Evolutionary conservation across 495 filamentous ascomycete genomes (phyloP).

Genomic region (Astrocystis sublimbata): DNA sequence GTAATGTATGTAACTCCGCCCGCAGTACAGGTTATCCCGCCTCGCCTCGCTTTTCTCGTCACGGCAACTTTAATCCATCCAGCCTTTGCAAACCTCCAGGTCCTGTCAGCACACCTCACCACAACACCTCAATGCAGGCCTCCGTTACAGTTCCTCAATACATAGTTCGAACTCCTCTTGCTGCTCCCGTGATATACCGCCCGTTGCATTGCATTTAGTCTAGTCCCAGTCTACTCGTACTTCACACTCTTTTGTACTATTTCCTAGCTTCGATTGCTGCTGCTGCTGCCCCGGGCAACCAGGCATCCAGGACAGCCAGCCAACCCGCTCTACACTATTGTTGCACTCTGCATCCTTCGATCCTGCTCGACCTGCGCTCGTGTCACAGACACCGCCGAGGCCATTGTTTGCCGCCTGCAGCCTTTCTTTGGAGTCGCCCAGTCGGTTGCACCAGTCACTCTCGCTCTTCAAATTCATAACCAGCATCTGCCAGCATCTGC

Average conservation of each 20-base stretch:
- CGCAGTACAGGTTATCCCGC: neutral
- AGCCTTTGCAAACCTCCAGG: slow-evolving; percentile 7
- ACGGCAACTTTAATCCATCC: slow-evolving; percentile 8
- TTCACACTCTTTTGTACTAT: neutral
- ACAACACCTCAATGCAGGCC: no score
- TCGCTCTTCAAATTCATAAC: neutral
- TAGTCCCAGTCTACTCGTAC: no score
- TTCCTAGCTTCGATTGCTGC: slow-evolving; percentile 8
- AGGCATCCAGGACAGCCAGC: neutral
- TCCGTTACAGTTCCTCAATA: no score
- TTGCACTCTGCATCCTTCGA: neutral
- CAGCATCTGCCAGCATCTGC: neutral
- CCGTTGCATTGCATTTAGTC: slow-evolving; percentile 6
- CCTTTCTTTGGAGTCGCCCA: slow-evolving; percentile 10
- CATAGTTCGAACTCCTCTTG: no score
- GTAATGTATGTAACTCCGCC: no score
- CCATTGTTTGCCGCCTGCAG: neutral
- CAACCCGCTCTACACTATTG: neutral
- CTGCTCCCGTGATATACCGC: slow-evolving; percentile 12
- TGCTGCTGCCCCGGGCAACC: neutral
- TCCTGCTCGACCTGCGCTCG: neutral
- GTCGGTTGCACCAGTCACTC: slow-evolving; percentile 9
- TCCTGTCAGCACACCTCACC: no score
- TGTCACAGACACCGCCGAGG: neutral
- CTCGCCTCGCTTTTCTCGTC: slow-evolving; percentile 7